phyloP scores from a whole-genome alignment of 2,329 filamentous ascomycete species.

The Aspergillus sp. region DNA sequence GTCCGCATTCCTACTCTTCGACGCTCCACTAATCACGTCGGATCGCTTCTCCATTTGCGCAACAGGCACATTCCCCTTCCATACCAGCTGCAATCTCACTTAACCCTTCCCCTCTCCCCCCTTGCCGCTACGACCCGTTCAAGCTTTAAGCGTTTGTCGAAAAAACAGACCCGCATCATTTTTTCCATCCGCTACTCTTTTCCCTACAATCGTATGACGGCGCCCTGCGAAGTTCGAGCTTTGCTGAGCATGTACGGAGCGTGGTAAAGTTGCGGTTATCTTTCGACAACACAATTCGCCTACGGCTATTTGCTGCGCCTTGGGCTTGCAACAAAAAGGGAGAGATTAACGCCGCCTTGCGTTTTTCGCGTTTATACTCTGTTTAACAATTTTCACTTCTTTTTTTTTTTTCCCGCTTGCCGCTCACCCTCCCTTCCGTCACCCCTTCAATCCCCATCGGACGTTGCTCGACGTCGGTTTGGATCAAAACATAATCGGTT shows the following conservation, averaged over 20 bases:
- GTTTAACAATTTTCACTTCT: constrained; percentile 25
- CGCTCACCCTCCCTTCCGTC: constrained; percentile 24
- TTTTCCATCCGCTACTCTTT: constrained; percentile 18
- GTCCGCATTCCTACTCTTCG: constrained; percentile 35
- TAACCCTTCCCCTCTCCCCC: constrained; percentile 26
- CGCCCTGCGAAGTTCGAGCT: constrained; percentile 38
- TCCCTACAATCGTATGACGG: constrained; percentile 35
- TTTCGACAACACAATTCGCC: constrained; percentile 24
- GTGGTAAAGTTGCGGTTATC: constrained; percentile 36
- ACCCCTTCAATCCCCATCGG: constrained; percentile 30
- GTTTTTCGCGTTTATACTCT: constrained; percentile 17
- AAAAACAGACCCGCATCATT: constrained; percentile 18
- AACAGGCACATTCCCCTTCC: constrained; percentile 35
- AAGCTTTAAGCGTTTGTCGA: constrained; percentile 29
- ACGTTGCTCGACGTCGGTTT: constrained; percentile 28
- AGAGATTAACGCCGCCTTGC: constrained; percentile 37
- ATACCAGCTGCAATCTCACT: constrained; percentile 25
- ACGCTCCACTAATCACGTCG: constrained; percentile 33
- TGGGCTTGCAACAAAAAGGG: constrained; percentile 36
- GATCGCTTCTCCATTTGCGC: constrained; percentile 27
- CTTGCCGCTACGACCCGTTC: constrained; percentile 35
- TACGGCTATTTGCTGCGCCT: constrained; percentile 26
- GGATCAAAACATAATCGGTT: constrained; percentile 19
- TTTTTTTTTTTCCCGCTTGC: constrained; percentile 15
- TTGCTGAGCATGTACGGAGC: constrained; percentile 44